Evolutionary conservation across 225 moss, liverwort and hornwort species (phyloP), one percentile per base, ranked within the genome.

Genomic region (Marchantia paleacea): DNA sequence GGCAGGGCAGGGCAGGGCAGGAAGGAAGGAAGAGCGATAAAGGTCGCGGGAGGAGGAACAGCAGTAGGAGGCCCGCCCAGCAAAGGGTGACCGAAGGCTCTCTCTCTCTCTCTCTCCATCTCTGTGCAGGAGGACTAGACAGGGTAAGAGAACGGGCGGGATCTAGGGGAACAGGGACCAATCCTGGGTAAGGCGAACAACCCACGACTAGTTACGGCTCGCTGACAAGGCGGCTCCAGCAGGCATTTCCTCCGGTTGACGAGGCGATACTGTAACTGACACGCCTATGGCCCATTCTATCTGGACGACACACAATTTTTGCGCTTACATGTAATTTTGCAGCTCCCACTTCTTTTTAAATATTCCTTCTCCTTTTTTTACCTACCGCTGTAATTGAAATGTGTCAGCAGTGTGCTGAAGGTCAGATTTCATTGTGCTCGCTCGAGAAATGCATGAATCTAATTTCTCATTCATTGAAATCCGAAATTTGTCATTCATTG

Each of bases 211-310:
- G 28, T 76, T 61, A 22, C 48, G 31, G 61, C 60, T 11, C 31
- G 76, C 76, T 76, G 60, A 76, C 76, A 47, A 62, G 76, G 20
- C 31, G 76, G 61, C 76, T 62, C 60, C 76, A 16, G 76, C 76
- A 76, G 60, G 60, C 39, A 58, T 30, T 76, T 76, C 60, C 19
- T 31, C 50, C 50, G 39, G 76, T 58, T 76, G 31, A 61, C 58
- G 31, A 39, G 55, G 28, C 52, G 52, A 54, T 53, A 10, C 74
- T 74, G 74, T 74, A 74, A 74, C 74, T 74, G 74, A 74, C 74
- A 74, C 74, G 74, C 74, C 54, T 53, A 12, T 55, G 26, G 25
- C 55, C 29, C 51, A 50, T 10, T 73, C 26, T 73, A 53, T 54
- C 24, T 26, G 53, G 25, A 73, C 7, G 25, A n/a, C 16, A 69